Conservation (phyloP, 192 early-diverging fungal genomes). For the Coemansia sp. region DNA sequence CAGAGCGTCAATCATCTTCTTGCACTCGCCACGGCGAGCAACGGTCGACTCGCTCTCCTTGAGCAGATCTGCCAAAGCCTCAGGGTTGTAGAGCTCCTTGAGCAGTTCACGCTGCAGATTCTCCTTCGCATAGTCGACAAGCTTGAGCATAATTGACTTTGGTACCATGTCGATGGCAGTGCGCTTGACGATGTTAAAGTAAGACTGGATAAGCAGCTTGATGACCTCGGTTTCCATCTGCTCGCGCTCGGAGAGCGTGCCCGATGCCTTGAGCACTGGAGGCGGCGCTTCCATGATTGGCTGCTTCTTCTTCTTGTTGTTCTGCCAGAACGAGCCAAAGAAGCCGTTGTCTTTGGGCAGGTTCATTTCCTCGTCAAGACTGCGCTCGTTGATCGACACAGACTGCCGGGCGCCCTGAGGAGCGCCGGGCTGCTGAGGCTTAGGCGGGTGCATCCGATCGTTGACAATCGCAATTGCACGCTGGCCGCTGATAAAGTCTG, state of each 20-base stretch:
- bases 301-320: slow-evolving; percentile 80
- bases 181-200: slow-evolving; percentile 99
- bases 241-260: slow-evolving; percentile 95
- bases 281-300: slow-evolving; percentile 67
- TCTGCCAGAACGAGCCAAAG: slow-evolving; percentile 98
- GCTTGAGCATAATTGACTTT: slow-evolving; percentile 98
- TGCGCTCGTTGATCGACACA: slow-evolving; percentile 36
- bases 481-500: slow-evolving; percentile 97
- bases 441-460: slow-evolving; percentile 75
- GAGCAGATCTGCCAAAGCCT: slow-evolving; percentile 88
- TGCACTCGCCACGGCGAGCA: slow-evolving; percentile 89
- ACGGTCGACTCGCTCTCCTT: slow-evolving; percentile 95
- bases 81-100: slow-evolving; percentile 94
- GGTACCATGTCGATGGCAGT: slow-evolving; percentile 96
- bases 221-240: slow-evolving; percentile 98
- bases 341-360: slow-evolving; percentile 71
- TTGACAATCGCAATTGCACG: slow-evolving; percentile 89
- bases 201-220: slow-evolving; percentile 94
- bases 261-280: slow-evolving; percentile 81
- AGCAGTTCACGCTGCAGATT: slow-evolving; percentile 94
- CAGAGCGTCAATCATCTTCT: slow-evolving; percentile 93
- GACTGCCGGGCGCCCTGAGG: slow-evolving; percentile 29
- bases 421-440: slow-evolving; percentile 47
- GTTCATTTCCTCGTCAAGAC: slow-evolving; percentile 61
- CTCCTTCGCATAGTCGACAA: slow-evolving; percentile 87